Evolutionary conservation across 2,329 filamentous ascomycete species (phyloP).

Genomic region (Fusarium cyanostomum): DNA sequence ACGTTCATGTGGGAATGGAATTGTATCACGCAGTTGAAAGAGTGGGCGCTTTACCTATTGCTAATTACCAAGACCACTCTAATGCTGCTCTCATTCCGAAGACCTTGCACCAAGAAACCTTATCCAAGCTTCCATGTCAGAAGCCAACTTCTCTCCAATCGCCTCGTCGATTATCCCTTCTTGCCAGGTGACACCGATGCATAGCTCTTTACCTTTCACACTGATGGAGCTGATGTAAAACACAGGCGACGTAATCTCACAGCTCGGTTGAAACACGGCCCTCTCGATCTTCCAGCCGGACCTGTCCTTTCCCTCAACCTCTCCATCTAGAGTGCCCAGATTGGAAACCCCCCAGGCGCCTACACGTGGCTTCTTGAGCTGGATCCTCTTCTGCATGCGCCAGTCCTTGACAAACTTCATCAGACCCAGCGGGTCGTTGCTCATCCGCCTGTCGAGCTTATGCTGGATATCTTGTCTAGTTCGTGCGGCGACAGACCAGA

Average conservation of each 20-base stretch:
- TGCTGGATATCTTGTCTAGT: conserved; percentile 25
- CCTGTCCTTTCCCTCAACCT: neutral
- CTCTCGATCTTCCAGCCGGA: conserved; percentile 35
- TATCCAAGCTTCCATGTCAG: conserved; percentile 36
- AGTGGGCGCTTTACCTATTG: too few relatives aligned
- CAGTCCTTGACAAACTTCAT: conserved; percentile 42
- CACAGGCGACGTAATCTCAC: conserved; percentile 31
- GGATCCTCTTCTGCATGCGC: conserved; percentile 22
- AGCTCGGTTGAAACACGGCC: conserved; percentile 37
- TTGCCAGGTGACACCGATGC: conserved; percentile 42
- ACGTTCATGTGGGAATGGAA: too few relatives aligned
- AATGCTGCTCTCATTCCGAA: conserved; percentile 26
- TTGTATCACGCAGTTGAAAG: too few relatives aligned
- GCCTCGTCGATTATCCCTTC: conserved; percentile 27
- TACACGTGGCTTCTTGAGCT: conserved; percentile 37
- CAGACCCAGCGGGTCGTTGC: conserved; percentile 38
- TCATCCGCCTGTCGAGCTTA: conserved; percentile 29
- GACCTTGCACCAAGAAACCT: conserved; percentile 21
- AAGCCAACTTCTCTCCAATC: conserved; percentile 31
- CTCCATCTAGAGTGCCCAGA: conserved; percentile 41
- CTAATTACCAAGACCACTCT: too few relatives aligned
- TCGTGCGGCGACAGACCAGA: conserved; percentile 23
- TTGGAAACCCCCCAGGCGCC: conserved; percentile 41
- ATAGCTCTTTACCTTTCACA: conserved; percentile 34
- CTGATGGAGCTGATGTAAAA: conserved; percentile 37